Evolutionary conservation across 2,329 filamentous ascomycete genomes (phyloP).

Genomic region (Phialophora chinensis): DNA sequence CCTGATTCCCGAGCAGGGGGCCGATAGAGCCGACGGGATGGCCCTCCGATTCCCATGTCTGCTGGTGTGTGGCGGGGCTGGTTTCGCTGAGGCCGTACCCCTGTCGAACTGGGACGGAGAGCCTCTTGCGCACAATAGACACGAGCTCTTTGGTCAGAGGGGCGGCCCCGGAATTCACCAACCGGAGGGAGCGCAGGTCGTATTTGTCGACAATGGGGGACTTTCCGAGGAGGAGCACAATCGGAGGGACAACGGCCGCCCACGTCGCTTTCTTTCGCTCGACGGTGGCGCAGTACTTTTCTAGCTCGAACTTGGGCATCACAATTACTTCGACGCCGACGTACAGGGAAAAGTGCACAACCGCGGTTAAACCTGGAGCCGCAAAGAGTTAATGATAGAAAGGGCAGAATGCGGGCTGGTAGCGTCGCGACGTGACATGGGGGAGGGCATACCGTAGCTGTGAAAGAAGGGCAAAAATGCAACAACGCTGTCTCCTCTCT

Average conservation of each 20-base stretch:
- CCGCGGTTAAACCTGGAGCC: conserved; percentile 64
- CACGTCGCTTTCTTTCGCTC: conserved; percentile 77
- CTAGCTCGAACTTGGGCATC: conserved; percentile 80
- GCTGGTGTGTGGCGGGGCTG: conserved; percentile 75
- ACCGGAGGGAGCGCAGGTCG: conserved; percentile 77
- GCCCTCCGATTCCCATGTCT: conserved; percentile 76
- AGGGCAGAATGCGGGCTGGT: too few relatives aligned
- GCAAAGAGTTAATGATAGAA: not conserved
- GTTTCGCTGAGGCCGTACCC: conserved; percentile 90
- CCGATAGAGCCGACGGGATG: conserved; percentile 75
- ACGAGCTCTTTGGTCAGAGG: conserved; percentile 81
- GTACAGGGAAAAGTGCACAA: conserved; percentile 71
- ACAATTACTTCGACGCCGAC: conserved; percentile 70
- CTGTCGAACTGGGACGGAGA: conserved; percentile 82
- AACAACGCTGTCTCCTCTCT: conserved; percentile 71
- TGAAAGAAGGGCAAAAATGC: conserved; percentile 89
- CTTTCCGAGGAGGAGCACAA: conserved; percentile 79
- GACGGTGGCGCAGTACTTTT: conserved; percentile 75
- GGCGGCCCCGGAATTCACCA: conserved; percentile 84
- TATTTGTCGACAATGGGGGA: conserved; percentile 77
- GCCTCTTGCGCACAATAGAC: conserved; percentile 73
- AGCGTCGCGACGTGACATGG: too few relatives aligned
- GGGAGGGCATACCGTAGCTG: conserved; percentile 67
- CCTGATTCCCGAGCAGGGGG: conserved; percentile 75
- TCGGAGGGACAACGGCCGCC: conserved; percentile 79